Conservation (phyloP, 257 asterid species). For the Solanum paucissectum region DNA sequence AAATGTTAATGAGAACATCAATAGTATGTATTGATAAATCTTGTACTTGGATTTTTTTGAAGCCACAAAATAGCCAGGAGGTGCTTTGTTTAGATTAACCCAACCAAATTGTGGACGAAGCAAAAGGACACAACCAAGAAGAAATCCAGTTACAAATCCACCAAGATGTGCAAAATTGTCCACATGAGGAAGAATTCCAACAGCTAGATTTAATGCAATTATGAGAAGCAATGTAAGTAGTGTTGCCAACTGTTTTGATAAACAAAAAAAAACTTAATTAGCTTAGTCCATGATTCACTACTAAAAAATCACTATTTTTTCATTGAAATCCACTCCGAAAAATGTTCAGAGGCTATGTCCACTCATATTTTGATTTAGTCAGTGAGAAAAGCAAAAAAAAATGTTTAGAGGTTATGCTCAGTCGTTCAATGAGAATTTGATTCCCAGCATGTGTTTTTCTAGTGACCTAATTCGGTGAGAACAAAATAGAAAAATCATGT, state of each 20-base stretch:
- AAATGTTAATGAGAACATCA: slow-evolving; percentile 25
- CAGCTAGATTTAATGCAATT: slow-evolving; percentile 61
- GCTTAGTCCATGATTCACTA: not conserved
- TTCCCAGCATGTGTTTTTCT: not conserved
- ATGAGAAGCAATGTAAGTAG: slow-evolving; percentile 49
- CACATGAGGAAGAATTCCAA: slow-evolving; percentile 94
- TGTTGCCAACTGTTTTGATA: slow-evolving; percentile 41
- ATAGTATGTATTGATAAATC: slow-evolving; percentile 40
- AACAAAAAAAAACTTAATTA: not conserved
- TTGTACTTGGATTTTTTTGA: slow-evolving; percentile 60
- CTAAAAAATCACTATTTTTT: not conserved
- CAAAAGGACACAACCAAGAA: slow-evolving; percentile 69
- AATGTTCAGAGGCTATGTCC: not conserved
- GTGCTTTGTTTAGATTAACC: slow-evolving; percentile 25
- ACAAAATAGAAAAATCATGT: too few species aligned
- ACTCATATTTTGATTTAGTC: not conserved
- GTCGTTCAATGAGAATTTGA: not conserved
- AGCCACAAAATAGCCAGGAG: slow-evolving; percentile 18
- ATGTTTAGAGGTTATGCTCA: not conserved
- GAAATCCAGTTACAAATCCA: slow-evolving; percentile 70
- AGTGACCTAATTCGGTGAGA: not conserved
- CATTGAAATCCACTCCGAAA: too few species aligned
- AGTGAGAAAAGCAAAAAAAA: not conserved
- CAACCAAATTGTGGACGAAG: slow-evolving; percentile 82
- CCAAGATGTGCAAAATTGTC: slow-evolving; percentile 97